Evolutionary conservation across 208 protist genomes (phyloP).

Genomic region (Leishmania turanica): DNA sequence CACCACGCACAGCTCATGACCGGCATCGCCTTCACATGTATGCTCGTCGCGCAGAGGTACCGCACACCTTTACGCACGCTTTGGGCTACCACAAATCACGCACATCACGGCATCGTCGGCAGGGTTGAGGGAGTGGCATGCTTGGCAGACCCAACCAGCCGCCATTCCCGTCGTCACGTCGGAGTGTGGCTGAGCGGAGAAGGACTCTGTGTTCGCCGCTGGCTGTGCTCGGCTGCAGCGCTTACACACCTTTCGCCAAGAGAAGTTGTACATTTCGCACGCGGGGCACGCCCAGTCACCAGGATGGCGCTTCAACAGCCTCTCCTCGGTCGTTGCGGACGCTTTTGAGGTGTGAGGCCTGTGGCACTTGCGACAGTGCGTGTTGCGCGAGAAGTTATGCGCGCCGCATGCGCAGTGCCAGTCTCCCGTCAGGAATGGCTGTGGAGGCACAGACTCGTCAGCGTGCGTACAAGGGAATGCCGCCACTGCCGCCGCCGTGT

Average conservation of each 20-base stretch:
- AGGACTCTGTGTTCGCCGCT: neutral
- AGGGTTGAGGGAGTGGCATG: conserved; percentile 34
- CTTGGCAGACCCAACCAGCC: conserved; percentile 25
- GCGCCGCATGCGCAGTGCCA: conserved; percentile 76
- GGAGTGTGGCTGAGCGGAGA: neutral
- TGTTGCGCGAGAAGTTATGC: conserved; percentile 72
- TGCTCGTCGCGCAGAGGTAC: neutral
- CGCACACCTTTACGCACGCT: neutral
- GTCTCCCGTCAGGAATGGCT: conserved; percentile 42
- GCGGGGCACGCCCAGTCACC: conserved; percentile 35
- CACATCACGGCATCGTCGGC: neutral
- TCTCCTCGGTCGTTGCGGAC: neutral
- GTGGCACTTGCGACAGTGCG: conserved; percentile 41
- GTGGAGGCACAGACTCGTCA: neutral
- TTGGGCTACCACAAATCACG: conserved; percentile 26
- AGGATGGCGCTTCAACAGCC: neutral
- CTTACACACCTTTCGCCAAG: conserved; percentile 31
- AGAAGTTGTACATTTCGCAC: conserved; percentile 41
- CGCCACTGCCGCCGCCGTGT: neutral
- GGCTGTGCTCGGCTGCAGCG: conserved; percentile 17
- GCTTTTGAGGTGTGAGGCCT: neutral
- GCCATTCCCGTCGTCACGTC: neutral
- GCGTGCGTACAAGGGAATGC: neutral
- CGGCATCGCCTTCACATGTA: neutral
- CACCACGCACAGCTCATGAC: neutral